Base-by-base conservation (phyloP, 352 stramenopile species). In the Plasmopara viticola region DNA sequence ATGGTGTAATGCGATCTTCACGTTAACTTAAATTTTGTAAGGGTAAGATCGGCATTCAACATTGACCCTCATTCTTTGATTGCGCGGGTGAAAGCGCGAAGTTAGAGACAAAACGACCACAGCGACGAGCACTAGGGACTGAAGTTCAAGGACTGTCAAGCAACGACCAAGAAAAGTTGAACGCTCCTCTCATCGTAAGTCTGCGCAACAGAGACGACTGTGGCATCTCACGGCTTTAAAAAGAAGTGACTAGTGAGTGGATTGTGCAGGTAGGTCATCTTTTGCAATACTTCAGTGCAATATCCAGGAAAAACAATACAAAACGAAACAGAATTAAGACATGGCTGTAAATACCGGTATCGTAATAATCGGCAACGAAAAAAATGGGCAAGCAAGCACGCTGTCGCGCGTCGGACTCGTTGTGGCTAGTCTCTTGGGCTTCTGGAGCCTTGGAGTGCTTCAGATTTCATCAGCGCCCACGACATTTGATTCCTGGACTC, bases 401-500 rank as follows among this genome's bases (percentile, higher is more conserved):
- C 14, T 58, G 45, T 34, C 35, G 12, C 40, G 33, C 40, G 55
- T 39, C 31, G 34, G 47, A 18, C 29, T 64, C 30, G 44, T 63
- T 13, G 14, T 46, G 33, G 51, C 35, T 39, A 51, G 42, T 55
- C 39, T 65, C n/a, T 30, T 64, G 35, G 28, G 51, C n/a, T 30
- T 68, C 18, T 60, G 51, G 55, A 53, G 47, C 44, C 40, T 64
- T 25, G 30, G 25, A 18, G 17, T 38, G 17, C 44, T 53, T n/a
- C 42, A 48, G n/a, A 52, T 58, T 44, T 62, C 50, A 42, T 62
- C 56, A 30, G 56, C 45, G 25, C 45, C 47, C 15, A 62, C 56
- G 46, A 33, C 44, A 9, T 35, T 58, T 38, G 63, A 64, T 51
- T 51, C 58, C n/a, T 73, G 64, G 61, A 48, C 58, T 29, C 58